Conservation (phyloP, 2,329 filamentous ascomycete genomes). For the Elsinoe perseae region DNA sequence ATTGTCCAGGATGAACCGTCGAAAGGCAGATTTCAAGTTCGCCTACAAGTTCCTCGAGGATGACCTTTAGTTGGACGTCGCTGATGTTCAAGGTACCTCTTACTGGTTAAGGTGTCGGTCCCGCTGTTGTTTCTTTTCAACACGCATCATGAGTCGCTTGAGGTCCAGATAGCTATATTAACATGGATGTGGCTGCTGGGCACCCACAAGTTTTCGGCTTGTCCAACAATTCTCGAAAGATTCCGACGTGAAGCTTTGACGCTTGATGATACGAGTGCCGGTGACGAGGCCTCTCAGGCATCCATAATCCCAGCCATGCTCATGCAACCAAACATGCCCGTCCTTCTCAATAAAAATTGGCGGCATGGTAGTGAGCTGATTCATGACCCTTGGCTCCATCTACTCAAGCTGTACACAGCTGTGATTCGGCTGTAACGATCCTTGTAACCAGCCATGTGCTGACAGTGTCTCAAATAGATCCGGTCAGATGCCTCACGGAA, state of each 20-base stretch:
- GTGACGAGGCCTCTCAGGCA: slow-evolving; percentile 11
- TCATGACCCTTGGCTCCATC: neutral
- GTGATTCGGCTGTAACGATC: slow-evolving; percentile 6
- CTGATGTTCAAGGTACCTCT: neutral
- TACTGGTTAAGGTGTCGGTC: neutral
- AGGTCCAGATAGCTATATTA: neutral
- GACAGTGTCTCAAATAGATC: slow-evolving; percentile 10
- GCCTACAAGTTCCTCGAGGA: slow-evolving; percentile 97
- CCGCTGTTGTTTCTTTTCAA: neutral
- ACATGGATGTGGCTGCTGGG: neutral
- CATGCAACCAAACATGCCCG: neutral
- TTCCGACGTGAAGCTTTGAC: neutral
- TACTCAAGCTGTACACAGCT: neutral
- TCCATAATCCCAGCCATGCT: slow-evolving; percentile 9
- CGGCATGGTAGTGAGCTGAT: neutral
- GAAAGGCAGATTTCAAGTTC: slow-evolving; percentile 97
- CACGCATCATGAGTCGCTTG: neutral
- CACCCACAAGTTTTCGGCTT: neutral
- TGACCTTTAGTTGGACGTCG: slow-evolving; percentile 52
- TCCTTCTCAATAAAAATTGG: neutral
- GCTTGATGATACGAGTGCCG: neutral
- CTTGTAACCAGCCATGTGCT: slow-evolving; percentile 7
- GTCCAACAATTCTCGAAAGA: neutral
- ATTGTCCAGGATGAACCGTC: slow-evolving; percentile 79
- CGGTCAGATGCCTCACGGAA: slow-evolving; percentile 9